These are phyloP conservation scores for Lignosus rhinocerotis DNA, from an alignment of 1,284 basidiomycete genomes.

Conservation along the genomic window DNA sequence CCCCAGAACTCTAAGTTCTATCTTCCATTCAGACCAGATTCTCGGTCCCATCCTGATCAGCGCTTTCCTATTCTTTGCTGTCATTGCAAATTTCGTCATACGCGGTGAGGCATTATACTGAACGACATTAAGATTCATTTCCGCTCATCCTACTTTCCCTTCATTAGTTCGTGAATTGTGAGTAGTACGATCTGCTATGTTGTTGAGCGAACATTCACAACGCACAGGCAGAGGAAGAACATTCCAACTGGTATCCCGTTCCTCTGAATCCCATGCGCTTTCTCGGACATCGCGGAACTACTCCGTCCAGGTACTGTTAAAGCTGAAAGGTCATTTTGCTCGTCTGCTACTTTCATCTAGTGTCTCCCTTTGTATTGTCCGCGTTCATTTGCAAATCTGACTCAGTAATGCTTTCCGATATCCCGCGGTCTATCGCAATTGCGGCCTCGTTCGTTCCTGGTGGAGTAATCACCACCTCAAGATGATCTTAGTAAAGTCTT, in stretches of 20 bases:
- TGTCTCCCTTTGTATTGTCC: neutral
- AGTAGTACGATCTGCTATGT: slow-evolving; percentile 22
- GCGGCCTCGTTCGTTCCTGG: neutral
- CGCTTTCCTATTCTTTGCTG: slow-evolving; percentile 77
- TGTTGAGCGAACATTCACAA: neutral
- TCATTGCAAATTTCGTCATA: slow-evolving; percentile 86
- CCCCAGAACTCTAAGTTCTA: neutral
- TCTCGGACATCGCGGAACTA: neutral
- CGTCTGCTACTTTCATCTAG: neutral
- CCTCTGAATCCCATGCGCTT: slow-evolving; percentile 3
- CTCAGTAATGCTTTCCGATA: neutral
- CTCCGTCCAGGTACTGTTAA: neutral
- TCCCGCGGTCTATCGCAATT: neutral
- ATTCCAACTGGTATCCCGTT: slow-evolving; percentile 36
- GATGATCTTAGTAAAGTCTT: neutral
- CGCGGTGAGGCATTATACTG: slow-evolving; percentile 52
- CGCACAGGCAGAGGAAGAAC: slow-evolving; percentile 33
- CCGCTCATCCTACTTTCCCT: slow-evolving; percentile 4
- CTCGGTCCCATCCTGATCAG: slow-evolving; percentile 82
- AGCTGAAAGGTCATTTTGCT: neutral
- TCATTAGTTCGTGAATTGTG: slow-evolving; percentile 44
- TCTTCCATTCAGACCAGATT: slow-evolving; percentile 60
- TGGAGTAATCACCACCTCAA: neutral
- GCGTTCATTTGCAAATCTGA: neutral
- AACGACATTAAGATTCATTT: slow-evolving; percentile 5